These are phyloP conservation scores for Pascua guehoae DNA, from an alignment of 1,284 basidiomycete genomes.

Conservation along the genomic window DNA sequence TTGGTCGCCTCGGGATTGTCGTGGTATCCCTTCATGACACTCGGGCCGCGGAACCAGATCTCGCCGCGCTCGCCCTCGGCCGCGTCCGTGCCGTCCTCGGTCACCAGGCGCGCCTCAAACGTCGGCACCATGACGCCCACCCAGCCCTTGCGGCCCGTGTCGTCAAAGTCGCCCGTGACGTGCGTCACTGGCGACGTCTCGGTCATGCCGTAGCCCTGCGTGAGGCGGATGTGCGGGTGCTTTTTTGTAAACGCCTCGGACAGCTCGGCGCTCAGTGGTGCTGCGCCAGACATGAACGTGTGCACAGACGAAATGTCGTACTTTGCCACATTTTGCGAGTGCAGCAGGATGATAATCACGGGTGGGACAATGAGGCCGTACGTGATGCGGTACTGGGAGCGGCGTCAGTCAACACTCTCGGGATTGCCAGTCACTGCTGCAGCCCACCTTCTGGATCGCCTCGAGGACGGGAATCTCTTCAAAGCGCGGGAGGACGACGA, in stretches of 20 bases:
- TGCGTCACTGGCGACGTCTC: slow-evolving; percentile 49
- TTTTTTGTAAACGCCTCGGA: slow-evolving; percentile 25
- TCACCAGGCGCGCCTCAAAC: slow-evolving; percentile 69
- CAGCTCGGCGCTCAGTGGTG: slow-evolving; percentile 61
- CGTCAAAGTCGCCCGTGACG: slow-evolving; percentile 27
- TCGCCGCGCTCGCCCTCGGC: slow-evolving; percentile 66
- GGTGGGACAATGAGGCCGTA: slow-evolving; percentile 73
- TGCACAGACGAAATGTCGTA: slow-evolving; percentile 61
- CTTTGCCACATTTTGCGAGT: slow-evolving; percentile 59
- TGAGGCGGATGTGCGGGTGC: slow-evolving; percentile 24
- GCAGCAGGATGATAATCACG: slow-evolving; percentile 60
- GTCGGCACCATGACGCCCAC: slow-evolving; percentile 73
- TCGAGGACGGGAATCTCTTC: slow-evolving; percentile 57
- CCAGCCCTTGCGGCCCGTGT: slow-evolving; percentile 54
- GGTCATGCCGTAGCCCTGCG: slow-evolving; percentile 53
- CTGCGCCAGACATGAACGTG: slow-evolving; percentile 72
- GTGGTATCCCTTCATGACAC: slow-evolving; percentile 69
- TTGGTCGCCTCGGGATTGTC: slow-evolving; percentile 65
- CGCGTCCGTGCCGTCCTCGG: slow-evolving; percentile 42
- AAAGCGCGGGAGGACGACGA: slow-evolving; percentile 68
- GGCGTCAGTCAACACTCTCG: neutral
- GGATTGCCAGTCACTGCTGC: neutral
- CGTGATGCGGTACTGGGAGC: slow-evolving; percentile 59
- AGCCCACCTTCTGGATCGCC: slow-evolving; percentile 60
- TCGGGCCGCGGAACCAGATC: slow-evolving; percentile 72